Base-by-base conservation (phyloP, 768 basidiomycete genomes). In the Lactarius hatsudake region DNA sequence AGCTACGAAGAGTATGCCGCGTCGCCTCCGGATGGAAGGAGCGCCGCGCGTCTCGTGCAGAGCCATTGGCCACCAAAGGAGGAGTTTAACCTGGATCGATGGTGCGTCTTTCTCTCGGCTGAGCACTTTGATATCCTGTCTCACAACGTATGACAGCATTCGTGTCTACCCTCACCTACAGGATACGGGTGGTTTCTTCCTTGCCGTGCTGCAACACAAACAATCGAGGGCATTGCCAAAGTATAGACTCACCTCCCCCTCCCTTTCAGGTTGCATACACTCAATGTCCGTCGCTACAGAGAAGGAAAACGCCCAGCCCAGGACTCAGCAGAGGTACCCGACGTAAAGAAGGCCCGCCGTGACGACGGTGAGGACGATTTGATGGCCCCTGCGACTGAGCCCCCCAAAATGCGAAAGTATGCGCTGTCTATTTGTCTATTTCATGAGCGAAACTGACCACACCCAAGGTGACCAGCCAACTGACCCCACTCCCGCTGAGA, bases 151-250 rank as follows among this genome's bases (percentile, higher is more conserved):
- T 32, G n/a, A 32, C 30, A 97, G 95, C 72, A 78, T 98, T 76
- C 85, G 97, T 45, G 86, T 98, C 69, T 92, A 96, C 74, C 96
- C 97, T 2, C 96, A 98, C 75, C 79, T 97, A 10, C 97, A 98
- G 77, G 92, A 99, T 73, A 93, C 95, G 0, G 97, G 97, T 3
- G 97, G 95, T 0, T 99, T 99, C 79, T 99, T 97, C 74, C 87
- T 99, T n/a, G 94, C 94, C 13, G 90, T 97, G 0, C 76, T 98
- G 42, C 83, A 90, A 74, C 85, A 82, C 73, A 84, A 79, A 62
- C 66, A 71, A 18, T 66, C 32, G 12, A 58, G 66, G 38, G 64
- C 70, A 2, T 34, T 51, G 6, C 61, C 62, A 61, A 67, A 60
- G 66, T 67, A 64, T 38, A 28, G 32, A 8, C 13, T 55, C 42